Percentiles rank a stretch among this genome's conserved stretches.
Evolutionary conservation across 176 grass and related monocot genomes (phyloP).

Genomic region (Rhynchospora tenuis): DNA sequence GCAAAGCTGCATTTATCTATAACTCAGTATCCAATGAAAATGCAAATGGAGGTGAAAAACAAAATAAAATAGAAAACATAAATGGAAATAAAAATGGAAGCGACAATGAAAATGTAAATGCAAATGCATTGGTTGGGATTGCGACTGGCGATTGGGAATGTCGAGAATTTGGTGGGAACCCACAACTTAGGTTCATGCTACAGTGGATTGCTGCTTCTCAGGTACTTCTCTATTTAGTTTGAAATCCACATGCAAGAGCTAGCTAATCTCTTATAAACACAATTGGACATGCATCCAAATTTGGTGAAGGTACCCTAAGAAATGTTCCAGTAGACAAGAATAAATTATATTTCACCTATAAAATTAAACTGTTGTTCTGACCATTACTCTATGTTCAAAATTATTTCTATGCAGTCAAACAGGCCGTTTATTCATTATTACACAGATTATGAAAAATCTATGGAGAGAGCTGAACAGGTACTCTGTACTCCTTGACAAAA

Average conservation of each 20-base stretch:
- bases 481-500: neutral
- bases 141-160: constrained; percentile 40
- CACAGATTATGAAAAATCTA: constrained; percentile 27
- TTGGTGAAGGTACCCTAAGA: no score
- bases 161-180: constrained; percentile 31
- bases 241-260: no score
- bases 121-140: constrained; percentile 24
- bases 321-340: neutral
- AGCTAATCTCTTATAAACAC: no score
- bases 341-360: neutral
- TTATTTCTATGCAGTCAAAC: constrained; percentile 18
- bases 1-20: no score
- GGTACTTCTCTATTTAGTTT: neutral
- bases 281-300: no score
- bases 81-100: neutral
- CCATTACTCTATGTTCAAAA: neutral
- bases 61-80: no score
- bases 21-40: no score
- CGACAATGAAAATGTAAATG: neutral
- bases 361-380: neutral
- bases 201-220: constrained; percentile 40
- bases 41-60: no score
- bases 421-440: constrained; percentile 45
- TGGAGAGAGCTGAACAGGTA: constrained; percentile 24
- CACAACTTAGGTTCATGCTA: constrained; percentile 30